Evolutionary conservation across 1,284 basidiomycete genomes (phyloP).

Genomic region (Limonomyces culmigenus): DNA sequence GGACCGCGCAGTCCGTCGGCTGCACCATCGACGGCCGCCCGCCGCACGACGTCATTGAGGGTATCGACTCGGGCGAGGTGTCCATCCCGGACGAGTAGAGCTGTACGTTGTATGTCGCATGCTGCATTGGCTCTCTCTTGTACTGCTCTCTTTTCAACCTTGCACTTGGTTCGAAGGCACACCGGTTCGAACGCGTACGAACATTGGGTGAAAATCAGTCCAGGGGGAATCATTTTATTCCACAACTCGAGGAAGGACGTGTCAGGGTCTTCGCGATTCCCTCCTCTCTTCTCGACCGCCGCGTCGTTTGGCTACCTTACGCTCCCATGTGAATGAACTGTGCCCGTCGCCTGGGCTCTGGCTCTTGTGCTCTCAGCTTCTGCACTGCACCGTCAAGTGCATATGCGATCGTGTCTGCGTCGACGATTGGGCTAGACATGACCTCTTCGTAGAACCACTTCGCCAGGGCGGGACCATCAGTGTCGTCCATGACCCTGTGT

Average conservation of each 20-base stretch:
- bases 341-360: not conserved
- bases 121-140: not conserved
- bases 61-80: constrained; percentile 88
- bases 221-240: no score
- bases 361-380: not conserved
- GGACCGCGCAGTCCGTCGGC: constrained; percentile 87
- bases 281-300: no score
- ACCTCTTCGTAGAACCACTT: not conserved
- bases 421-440: not conserved
- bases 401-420: not conserved
- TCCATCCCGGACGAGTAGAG: constrained; percentile 90
- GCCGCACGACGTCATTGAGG: constrained; percentile 92
- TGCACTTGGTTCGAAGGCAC: no score
- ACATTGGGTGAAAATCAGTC: no score
- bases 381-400: not conserved
- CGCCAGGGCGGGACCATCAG: not conserved
- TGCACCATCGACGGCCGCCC: constrained; percentile 94
- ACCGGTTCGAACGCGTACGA: no score
- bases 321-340: not conserved
- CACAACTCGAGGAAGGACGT: no score
- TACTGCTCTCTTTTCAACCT: no score
- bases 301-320: no score
- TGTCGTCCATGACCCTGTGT: not conserved
- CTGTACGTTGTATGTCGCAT: not conserved
- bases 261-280: no score